phyloP scores from a whole-genome alignment of 306 rosid genomes.

The Mimosa bimucronata region DNA sequence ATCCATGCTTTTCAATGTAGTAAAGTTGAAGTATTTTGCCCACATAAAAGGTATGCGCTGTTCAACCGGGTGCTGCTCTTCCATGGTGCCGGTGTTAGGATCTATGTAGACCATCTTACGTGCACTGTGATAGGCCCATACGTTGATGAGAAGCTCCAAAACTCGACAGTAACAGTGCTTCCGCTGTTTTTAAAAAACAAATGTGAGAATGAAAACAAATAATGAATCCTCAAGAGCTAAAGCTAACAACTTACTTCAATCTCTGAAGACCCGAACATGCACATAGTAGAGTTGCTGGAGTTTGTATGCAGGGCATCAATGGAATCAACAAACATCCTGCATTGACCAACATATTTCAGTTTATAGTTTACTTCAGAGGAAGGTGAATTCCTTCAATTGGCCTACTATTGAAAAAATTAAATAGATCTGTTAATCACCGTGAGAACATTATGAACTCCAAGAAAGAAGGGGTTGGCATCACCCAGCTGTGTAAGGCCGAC shows the following conservation, averaged over 20 bases:
- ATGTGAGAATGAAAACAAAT: slow-evolving; percentile 33
- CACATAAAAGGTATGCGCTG: slow-evolving; percentile 77
- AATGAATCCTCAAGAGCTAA: slow-evolving; percentile 28
- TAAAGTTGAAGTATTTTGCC: slow-evolving; percentile 72
- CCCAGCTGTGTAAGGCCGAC: slow-evolving; percentile 96
- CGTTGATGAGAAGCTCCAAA: slow-evolving; percentile 83
- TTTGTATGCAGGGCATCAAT: slow-evolving; percentile 72
- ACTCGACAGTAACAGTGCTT: slow-evolving; percentile 90
- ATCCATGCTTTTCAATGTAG: slow-evolving; percentile 88
- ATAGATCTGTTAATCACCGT: slow-evolving; percentile 54
- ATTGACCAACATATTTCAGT: slow-evolving; percentile 39
- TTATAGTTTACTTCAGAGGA: slow-evolving; percentile 33
- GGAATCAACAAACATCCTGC: slow-evolving; percentile 94
- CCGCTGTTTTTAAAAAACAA: slow-evolving; percentile 49
- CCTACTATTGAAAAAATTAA: slow-evolving; percentile 19
- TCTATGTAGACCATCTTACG: slow-evolving; percentile 84
- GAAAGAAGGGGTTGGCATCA: slow-evolving; percentile 98
- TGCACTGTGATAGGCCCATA: slow-evolving; percentile 97
- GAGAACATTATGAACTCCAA: slow-evolving; percentile 91
- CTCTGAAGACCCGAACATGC: slow-evolving; percentile 78
- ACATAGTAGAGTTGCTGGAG: slow-evolving; percentile 44
- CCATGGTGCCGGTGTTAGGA: slow-evolving; percentile 70
- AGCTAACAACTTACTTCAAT: slow-evolving; percentile 62
- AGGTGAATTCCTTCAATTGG: slow-evolving; percentile 10
- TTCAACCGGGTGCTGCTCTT: slow-evolving; percentile 87